A percentile compares a stretch with the other conserved stretches of the same genome.
Conservation (phyloP, 805 yeast genomes). For the Trichomonascus vanleenenianus region DNA sequence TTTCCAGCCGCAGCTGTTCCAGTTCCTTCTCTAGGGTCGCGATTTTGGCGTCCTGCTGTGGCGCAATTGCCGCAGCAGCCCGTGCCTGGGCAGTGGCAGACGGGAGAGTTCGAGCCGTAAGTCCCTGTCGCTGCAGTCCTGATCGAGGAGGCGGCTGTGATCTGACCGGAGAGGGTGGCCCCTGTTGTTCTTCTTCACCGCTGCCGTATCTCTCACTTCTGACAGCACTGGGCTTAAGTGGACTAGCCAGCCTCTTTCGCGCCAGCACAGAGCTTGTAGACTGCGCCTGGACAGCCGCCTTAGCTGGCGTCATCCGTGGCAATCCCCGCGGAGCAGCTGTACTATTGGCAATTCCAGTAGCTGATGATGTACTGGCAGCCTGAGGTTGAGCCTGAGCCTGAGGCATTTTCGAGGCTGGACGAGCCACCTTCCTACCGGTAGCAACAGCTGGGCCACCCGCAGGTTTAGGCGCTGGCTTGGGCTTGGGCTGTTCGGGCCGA, state of each 20-base stretch:
- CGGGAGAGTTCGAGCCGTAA: slow-evolving; percentile 2
- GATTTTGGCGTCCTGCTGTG: not conserved
- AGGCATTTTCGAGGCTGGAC: not conserved
- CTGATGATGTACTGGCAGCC: slow-evolving; percentile 10
- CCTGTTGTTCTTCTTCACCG: not conserved
- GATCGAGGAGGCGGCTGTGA: slow-evolving; percentile 1
- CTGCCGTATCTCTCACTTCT: not conserved
- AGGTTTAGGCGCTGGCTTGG: slow-evolving; percentile 22
- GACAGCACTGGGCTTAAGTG: not conserved
- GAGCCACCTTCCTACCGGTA: not conserved
- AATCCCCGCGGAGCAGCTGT: slow-evolving; percentile 7
- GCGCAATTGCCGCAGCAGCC: not conserved
- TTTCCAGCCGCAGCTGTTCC: slow-evolving; percentile 45
- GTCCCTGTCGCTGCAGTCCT: slow-evolving; percentile 2
- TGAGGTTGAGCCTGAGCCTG: too few species aligned
- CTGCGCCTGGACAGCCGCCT: slow-evolving; percentile 7
- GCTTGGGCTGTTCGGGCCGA: slow-evolving; percentile 30
- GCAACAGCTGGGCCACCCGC: slow-evolving; percentile 8
- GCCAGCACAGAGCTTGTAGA: not conserved
- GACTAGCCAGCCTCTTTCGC: slow-evolving; percentile 6
- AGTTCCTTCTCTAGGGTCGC: slow-evolving; percentile 31
- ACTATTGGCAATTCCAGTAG: slow-evolving; percentile 11
- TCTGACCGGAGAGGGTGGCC: not conserved
- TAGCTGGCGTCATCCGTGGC: slow-evolving; percentile 6
- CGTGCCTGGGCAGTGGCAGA: not conserved